phyloP scores from a whole-genome alignment of 345 rosid species.

The Laguncularia racemosa region DNA sequence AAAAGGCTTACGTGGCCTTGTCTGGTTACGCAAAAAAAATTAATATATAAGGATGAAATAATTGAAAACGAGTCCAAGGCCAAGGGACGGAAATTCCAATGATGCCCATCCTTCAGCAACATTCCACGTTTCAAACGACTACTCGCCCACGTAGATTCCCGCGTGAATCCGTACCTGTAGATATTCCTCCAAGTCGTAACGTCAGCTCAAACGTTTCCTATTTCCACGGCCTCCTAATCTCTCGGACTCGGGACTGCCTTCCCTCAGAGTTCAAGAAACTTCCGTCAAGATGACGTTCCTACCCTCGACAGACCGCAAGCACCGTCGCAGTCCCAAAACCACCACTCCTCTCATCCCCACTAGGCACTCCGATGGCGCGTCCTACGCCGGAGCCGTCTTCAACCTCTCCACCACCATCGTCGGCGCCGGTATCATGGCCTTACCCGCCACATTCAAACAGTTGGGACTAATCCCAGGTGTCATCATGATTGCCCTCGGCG shows the following conservation, averaged over 20 bases:
- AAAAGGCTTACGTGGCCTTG: no score
- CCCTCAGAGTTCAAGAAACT: background rate
- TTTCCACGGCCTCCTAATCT: background rate
- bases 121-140: no score
- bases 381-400: conserved; percentile 53
- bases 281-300: conserved; percentile 18
- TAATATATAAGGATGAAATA: no score
- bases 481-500: conserved; percentile 30
- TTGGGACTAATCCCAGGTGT: conserved; percentile 50
- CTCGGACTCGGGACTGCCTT: background rate
- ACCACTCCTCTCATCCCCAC: conserved; percentile 30
- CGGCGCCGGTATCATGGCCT: conserved; percentile 70
- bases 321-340: conserved; percentile 31
- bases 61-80: no score
- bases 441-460: conserved; percentile 50
- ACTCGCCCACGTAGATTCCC: no score
- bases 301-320: conserved; percentile 30
- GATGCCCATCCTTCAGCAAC: no score
- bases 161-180: no score
- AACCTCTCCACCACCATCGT: conserved; percentile 63
- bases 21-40: no score
- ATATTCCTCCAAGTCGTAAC: no score
- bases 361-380: conserved; percentile 35
- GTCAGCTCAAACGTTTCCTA: background rate
- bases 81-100: no score